Percentiles rank a stretch among this genome's conserved stretches.
Conservation (phyloP, 2,329 filamentous ascomycete species). For the Chaetomium strumarium region DNA sequence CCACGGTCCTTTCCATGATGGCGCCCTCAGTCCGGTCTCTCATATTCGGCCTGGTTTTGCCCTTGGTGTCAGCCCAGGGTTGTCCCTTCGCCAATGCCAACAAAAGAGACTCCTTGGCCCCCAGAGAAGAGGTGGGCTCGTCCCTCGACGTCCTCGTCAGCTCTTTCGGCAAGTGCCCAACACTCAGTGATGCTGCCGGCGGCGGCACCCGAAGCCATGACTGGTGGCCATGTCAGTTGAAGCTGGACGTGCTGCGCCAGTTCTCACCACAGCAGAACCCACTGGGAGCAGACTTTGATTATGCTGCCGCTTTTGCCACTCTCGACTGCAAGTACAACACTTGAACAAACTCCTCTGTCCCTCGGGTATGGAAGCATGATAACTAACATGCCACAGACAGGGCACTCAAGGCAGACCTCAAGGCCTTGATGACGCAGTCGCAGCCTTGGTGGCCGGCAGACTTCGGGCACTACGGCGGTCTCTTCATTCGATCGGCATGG, state of each 20-base stretch:
- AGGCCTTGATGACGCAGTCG: conserved; percentile 68
- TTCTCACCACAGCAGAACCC: conserved; percentile 60
- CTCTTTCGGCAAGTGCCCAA: not conserved
- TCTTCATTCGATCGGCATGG: conserved; percentile 78
- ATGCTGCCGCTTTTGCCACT: conserved; percentile 64
- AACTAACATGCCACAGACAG: conserved; percentile 33
- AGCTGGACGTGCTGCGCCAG: conserved; percentile 68
- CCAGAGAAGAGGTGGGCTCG: not conserved
- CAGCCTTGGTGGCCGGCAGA: conserved; percentile 80
- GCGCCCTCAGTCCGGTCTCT: not conserved
- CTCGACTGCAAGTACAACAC: conserved; percentile 47
- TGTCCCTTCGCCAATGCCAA: not conserved
- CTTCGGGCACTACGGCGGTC: conserved; percentile 73
- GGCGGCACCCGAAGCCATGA: conserved; percentile 62
- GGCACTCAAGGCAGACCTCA: conserved; percentile 67
- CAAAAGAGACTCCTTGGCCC: not conserved
- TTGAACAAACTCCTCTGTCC: too few species aligned
- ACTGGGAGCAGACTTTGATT: conserved; percentile 60
- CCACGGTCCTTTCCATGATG: not conserved
- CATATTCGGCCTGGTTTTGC: not conserved
- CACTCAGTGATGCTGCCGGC: conserved; percentile 40
- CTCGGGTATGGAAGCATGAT: not conserved
- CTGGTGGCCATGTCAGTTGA: conserved; percentile 69
- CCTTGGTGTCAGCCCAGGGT: not conserved
- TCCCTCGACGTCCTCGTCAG: not conserved